Conservation (phyloP, 257 asterid species). For the Asclepias syriaca region DNA sequence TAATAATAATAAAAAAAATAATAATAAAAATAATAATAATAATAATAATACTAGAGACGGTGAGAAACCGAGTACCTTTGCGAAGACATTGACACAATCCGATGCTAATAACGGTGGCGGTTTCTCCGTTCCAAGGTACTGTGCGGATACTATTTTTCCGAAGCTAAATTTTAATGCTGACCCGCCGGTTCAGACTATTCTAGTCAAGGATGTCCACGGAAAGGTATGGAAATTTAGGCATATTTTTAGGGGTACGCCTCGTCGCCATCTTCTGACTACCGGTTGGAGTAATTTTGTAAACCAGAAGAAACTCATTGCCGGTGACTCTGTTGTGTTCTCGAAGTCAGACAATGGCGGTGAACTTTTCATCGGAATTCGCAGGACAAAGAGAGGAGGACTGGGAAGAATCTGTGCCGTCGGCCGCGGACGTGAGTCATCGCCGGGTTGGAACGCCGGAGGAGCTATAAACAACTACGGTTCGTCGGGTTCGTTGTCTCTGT, state of each 20-base stretch:
- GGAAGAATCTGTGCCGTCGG: slow-evolving; percentile 2
- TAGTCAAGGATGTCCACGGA: slow-evolving; percentile 72
- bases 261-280: slow-evolving; percentile 69
- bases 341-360: slow-evolving; percentile 81
- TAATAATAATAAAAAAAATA: too few relatives aligned
- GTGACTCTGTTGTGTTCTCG: slow-evolving; percentile 71
- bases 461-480: slow-evolving; percentile 18
- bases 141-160: slow-evolving; percentile 84
- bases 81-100: slow-evolving; percentile 77
- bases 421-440: slow-evolving; percentile 40
- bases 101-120: slow-evolving; percentile 87
- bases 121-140: slow-evolving; percentile 72
- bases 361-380: slow-evolving; percentile 57
- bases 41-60: slow-evolving; percentile 35
- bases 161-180: slow-evolving; percentile 69
- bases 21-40: too few relatives aligned
- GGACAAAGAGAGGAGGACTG: slow-evolving; percentile 63
- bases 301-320: slow-evolving; percentile 78
- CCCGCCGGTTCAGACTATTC: slow-evolving; percentile 73
- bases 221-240: slow-evolving; percentile 68
- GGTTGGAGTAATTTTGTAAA: slow-evolving; percentile 86
- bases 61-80: slow-evolving; percentile 60
- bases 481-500: too few relatives aligned
- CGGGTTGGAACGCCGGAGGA: slow-evolving; percentile 63
- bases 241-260: slow-evolving; percentile 72